Evolutionary conservation across 2,329 filamentous ascomycete species (phyloP).

Genomic region (Fusarium mundagurra): DNA sequence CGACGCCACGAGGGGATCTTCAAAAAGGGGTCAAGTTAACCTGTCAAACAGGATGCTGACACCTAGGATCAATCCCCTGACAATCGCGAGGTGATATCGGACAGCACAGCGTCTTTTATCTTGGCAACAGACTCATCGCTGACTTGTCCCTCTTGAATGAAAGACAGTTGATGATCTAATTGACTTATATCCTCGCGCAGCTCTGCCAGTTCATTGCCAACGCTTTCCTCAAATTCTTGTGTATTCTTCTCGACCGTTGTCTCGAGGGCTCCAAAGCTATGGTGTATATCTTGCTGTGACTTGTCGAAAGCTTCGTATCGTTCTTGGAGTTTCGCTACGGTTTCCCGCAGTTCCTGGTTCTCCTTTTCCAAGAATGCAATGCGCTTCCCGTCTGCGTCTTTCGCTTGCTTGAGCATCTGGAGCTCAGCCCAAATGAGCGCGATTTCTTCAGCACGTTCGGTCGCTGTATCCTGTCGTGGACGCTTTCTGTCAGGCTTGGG

Average conservation of each 20-base stretch:
- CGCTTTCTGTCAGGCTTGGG: slow-evolving; percentile 4
- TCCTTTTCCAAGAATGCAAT: neutral
- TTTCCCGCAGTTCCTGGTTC: neutral
- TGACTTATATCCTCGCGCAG: slow-evolving; percentile 10
- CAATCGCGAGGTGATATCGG: neutral
- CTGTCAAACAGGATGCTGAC: neutral
- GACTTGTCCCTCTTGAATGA: neutral
- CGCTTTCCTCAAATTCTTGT: neutral
- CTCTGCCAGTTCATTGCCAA: slow-evolving; percentile 5
- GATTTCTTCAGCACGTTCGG: neutral
- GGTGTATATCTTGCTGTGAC: neutral
- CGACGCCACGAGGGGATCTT: neutral
- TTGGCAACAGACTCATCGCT: slow-evolving; percentile 4
- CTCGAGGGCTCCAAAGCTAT: neutral
- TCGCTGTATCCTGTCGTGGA: neutral
- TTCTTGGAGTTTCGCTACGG: neutral
- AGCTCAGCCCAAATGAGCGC: neutral
- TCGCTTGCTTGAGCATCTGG: neutral
- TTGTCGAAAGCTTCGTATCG: neutral
- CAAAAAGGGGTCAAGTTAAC: too few relatives aligned
- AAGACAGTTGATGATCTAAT: neutral
- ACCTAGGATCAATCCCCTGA: neutral
- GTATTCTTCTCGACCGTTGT: neutral
- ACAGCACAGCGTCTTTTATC: slow-evolving; percentile 8
- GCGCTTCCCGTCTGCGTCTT: neutral